A percentile compares a stretch with the other conserved stretches of the same genome.
Evolutionary conservation across 2,329 filamentous ascomycete genomes (phyloP).

Genomic region (Xylaria sp.): DNA sequence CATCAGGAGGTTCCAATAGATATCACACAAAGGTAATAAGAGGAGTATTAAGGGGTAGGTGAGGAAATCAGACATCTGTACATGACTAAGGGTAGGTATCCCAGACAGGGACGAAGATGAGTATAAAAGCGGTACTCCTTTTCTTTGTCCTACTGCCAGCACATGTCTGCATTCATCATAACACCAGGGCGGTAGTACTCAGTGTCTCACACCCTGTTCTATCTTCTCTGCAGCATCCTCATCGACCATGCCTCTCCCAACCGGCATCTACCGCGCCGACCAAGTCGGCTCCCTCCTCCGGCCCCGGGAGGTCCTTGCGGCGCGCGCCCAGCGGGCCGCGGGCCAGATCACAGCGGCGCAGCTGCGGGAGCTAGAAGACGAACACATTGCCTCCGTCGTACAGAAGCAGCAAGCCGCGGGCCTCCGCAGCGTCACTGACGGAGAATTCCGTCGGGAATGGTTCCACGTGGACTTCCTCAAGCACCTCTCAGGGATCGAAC

Average conservation of each 20-base stretch:
- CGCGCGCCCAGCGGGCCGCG: slow-evolving; percentile 43
- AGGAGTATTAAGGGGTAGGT: not conserved
- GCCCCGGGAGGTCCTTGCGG: slow-evolving; percentile 44
- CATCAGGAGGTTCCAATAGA: not conserved
- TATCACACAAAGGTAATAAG: not conserved
- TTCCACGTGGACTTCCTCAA: slow-evolving; percentile 56
- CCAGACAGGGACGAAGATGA: no score
- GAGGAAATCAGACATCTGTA: not conserved
- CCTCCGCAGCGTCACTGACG: slow-evolving; percentile 48
- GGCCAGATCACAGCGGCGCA: slow-evolving; percentile 38
- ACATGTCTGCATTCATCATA: not conserved
- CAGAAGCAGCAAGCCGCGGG: slow-evolving; percentile 45
- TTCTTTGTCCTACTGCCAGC: not conserved
- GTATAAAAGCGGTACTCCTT: not conserved
- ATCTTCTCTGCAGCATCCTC: not conserved
- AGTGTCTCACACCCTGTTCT: not conserved
- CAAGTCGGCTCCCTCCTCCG: slow-evolving; percentile 53
- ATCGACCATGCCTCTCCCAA: slow-evolving; percentile 36
- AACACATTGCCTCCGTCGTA: slow-evolving; percentile 44
- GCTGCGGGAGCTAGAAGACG: slow-evolving; percentile 47
- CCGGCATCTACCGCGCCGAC: slow-evolving; percentile 46
- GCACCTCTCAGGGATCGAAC: slow-evolving; percentile 49
- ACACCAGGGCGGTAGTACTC: no score
- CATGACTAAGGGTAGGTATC: no score
- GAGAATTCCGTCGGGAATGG: slow-evolving; percentile 52